A percentile compares a stretch with the other conserved stretches of the same genome.
phyloP scores from a whole-genome alignment of 371 early-diverging fungal species.

The Dinochytrium kinnereticum region DNA sequence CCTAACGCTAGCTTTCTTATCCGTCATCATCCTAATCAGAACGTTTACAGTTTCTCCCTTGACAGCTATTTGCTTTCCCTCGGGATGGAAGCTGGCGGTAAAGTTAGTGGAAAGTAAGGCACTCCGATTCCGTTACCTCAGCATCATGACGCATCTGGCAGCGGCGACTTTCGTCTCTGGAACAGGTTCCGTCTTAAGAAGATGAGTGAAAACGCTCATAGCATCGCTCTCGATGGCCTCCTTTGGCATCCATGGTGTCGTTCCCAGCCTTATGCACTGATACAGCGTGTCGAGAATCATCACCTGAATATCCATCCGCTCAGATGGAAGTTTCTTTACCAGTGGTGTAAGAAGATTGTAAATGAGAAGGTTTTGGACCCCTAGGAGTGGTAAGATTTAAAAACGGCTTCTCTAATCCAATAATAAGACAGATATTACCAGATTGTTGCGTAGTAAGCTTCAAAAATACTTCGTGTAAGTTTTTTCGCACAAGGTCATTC shows the following conservation, averaged over 20 bases:
- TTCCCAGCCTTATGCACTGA: constrained; percentile 49
- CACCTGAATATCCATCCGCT: constrained; percentile 53
- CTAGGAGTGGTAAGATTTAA: constrained; percentile 11
- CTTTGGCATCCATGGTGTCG: constrained; percentile 37
- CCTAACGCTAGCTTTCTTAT: constrained; percentile 48
- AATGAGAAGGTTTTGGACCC: constrained; percentile 38
- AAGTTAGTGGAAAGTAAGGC: neutral
- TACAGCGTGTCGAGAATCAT: constrained; percentile 49
- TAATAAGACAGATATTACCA: constrained; percentile 28
- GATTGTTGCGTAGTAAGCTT: constrained; percentile 38
- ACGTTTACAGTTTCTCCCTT: constrained; percentile 40
- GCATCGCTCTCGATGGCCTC: constrained; percentile 46
- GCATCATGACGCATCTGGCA: constrained; percentile 52
- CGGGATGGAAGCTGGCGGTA: constrained; percentile 51
- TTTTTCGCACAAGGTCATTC: constrained; percentile 44
- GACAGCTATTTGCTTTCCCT: constrained; percentile 47
- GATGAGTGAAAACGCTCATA: constrained; percentile 46
- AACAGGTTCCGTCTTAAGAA: constrained; percentile 42
- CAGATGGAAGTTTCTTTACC: constrained; percentile 42
- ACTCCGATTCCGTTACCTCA: constrained; percentile 40
- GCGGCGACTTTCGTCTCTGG: constrained; percentile 51
- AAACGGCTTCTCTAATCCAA: neutral
- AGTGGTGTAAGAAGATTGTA: constrained; percentile 36
- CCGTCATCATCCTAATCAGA: constrained; percentile 46
- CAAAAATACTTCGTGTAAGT: constrained; percentile 41